Percentiles rank a stretch among this genome's conserved stretches.
phyloP scores from a whole-genome alignment of 2,329 filamentous ascomycete genomes.

The Colletotrichum sansevieriae region DNA sequence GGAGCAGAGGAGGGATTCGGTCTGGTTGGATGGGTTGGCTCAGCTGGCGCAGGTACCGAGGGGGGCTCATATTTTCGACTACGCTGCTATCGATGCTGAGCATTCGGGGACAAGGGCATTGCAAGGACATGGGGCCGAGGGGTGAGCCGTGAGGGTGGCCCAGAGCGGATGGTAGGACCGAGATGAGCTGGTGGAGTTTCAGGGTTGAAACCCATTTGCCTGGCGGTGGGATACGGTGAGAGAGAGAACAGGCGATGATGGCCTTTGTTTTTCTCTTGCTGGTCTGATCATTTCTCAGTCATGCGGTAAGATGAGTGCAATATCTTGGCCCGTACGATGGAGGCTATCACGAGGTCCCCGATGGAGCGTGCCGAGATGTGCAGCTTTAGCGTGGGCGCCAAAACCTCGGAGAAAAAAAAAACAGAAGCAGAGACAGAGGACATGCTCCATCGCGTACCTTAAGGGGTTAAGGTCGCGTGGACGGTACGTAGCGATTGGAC shows the following conservation, averaged over 20 bases:
- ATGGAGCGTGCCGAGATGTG: background rate
- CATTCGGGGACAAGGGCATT: conserved; percentile 20
- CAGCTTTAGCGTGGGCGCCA: background rate
- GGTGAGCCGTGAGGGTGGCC: conserved; percentile 4
- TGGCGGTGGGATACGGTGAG: conserved; percentile 31
- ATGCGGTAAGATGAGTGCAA: background rate
- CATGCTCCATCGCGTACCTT: background rate
- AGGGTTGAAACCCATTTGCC: conserved; percentile 39
- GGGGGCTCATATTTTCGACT: background rate
- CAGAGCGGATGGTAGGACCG: conserved; percentile 29
- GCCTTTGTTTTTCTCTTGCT: background rate
- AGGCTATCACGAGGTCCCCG: background rate
- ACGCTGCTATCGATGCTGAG: conserved; percentile 27
- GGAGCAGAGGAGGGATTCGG: background rate
- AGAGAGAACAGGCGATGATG: background rate
- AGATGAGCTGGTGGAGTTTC: conserved; percentile 40
- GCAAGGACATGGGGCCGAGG: background rate
- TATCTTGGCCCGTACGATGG: conserved; percentile 29
- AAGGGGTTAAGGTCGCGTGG: conserved; percentile 27
- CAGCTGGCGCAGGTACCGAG: conserved; percentile 5
- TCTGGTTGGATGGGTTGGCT: conserved; percentile 2
- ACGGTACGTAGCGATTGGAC: conserved; percentile 14
- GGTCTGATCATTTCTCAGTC: background rate
- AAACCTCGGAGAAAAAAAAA: background rate
- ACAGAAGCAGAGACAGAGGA: background rate